Percentiles rank a stretch among this genome's conserved stretches.
phyloP scores from a whole-genome alignment of 2,329 filamentous ascomycete genomes.

The Alternaria angustiovoidea region DNA sequence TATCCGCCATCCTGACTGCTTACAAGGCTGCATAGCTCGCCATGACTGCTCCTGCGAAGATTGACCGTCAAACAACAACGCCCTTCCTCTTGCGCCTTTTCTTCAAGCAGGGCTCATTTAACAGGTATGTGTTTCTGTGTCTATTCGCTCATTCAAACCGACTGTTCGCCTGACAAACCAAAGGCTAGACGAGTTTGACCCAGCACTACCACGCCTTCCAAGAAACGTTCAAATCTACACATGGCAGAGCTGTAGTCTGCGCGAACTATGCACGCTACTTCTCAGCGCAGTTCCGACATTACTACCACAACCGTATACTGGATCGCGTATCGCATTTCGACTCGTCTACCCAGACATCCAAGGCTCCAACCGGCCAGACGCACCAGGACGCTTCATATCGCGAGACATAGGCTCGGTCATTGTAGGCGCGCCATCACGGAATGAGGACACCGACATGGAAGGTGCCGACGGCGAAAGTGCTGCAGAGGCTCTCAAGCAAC shows the following conservation, averaged over 20 bases:
- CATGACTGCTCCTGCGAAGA: conserved; percentile 51
- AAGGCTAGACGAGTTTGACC: conserved; percentile 74
- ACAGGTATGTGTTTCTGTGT: conserved; percentile 60
- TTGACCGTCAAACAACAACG: conserved; percentile 74
- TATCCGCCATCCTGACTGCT: background rate
- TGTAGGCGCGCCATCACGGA: conserved; percentile 60
- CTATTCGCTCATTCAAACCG: background rate
- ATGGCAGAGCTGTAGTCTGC: conserved; percentile 81
- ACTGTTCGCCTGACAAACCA: conserved; percentile 9
- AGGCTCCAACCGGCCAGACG: conserved; percentile 52
- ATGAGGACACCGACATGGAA: conserved; percentile 26
- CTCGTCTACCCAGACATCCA: conserved; percentile 82
- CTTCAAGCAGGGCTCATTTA: conserved; percentile 77
- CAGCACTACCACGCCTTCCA: conserved; percentile 63
- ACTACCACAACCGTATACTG: conserved; percentile 76
- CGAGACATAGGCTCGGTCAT: conserved; percentile 87
- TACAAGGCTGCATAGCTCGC: conserved; percentile 13
- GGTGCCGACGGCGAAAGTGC: conserved; percentile 25
- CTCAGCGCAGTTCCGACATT: conserved; percentile 71
- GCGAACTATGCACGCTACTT: conserved; percentile 81
- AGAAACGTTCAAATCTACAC: conserved; percentile 83
- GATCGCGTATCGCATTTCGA: conserved; percentile 86
- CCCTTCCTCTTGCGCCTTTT: conserved; percentile 89
- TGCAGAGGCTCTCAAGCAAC: conserved; percentile 51
- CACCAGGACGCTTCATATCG: conserved; percentile 71